Conservation (phyloP, 2,329 filamentous ascomycete species). For the Xylariaceae sp. region DNA sequence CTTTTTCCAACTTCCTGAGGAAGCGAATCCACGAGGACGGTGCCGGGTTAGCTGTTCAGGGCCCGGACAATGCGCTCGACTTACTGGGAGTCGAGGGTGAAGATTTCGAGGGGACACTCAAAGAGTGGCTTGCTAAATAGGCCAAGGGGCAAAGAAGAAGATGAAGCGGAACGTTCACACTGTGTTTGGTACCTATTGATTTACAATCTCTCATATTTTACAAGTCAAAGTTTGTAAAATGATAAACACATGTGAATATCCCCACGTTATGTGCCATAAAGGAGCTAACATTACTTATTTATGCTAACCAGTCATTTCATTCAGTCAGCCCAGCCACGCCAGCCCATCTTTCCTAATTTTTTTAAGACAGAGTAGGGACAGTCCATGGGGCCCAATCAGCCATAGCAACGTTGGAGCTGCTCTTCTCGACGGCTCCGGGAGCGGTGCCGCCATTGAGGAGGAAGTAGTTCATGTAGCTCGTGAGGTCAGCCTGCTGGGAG, state of each 20-base stretch:
- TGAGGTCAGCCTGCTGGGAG: constrained; percentile 58
- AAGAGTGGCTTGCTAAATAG: constrained; percentile 32
- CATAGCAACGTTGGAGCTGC: constrained; percentile 48
- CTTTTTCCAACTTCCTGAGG: constrained; percentile 38
- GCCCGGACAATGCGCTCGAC: constrained; percentile 31
- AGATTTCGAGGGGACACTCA: constrained; percentile 33
- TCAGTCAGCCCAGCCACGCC: background rate
- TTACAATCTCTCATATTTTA: constrained; percentile 3
- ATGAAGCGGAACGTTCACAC: background rate
- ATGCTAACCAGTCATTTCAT: background rate
- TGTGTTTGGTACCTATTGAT: background rate
- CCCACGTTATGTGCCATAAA: no score
- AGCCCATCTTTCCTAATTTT: background rate
- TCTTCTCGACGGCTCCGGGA: constrained; percentile 47
- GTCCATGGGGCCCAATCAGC: constrained; percentile 51
- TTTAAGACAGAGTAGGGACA: constrained; percentile 46
- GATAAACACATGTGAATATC: no score
- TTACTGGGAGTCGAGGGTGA: constrained; percentile 39
- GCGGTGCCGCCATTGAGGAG: constrained; percentile 48
- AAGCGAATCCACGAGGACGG: constrained; percentile 37
- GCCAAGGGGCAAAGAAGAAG: no score
- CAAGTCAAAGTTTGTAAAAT: constrained; percentile 4
- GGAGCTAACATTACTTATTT: constrained; percentile 3
- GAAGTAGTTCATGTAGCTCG: constrained; percentile 63
- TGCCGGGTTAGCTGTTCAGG: constrained; percentile 32